phyloP scores from a whole-genome alignment of 139 green algal genomes.

The Haematococcus sp. region DNA sequence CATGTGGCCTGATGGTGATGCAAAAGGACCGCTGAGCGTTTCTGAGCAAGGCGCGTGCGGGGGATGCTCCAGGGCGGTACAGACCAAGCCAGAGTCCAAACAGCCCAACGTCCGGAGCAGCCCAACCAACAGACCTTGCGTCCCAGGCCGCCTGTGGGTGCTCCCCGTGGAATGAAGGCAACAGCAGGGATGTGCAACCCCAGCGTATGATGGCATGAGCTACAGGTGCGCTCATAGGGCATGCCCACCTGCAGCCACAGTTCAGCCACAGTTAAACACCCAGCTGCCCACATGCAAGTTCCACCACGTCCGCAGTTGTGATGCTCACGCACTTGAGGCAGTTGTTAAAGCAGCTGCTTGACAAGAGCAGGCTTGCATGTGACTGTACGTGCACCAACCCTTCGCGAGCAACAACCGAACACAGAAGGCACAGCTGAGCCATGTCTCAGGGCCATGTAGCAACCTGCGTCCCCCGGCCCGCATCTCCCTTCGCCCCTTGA shows the following conservation, averaged over 20 bases:
- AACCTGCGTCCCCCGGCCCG: neutral
- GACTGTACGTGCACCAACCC: too few species aligned
- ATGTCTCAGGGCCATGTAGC: neutral
- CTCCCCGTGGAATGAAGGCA: constrained; percentile 28
- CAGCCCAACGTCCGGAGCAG: too few species aligned
- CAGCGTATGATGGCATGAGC: constrained; percentile 33
- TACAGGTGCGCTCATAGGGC: constrained; percentile 27
- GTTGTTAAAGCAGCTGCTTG: too few species aligned
- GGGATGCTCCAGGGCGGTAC: too few species aligned
- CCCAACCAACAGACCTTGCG: neutral
- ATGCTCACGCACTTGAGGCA: neutral
- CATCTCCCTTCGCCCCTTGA: too few species aligned
- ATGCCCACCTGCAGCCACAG: constrained; percentile 20
- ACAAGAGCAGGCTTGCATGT: too few species aligned
- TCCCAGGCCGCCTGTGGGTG: neutral
- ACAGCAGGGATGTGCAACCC: constrained; percentile 18
- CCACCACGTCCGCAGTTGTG: neutral
- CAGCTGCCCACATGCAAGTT: neutral
- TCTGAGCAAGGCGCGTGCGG: too few species aligned
- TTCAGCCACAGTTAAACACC: neutral
- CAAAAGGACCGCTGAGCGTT: too few species aligned
- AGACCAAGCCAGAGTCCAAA: too few species aligned
- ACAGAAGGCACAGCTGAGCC: too few species aligned
- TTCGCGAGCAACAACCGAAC: too few species aligned
- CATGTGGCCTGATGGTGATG: too few species aligned